Conservation (phyloP, 208 protist genomes). For the Acanthamoeba royreba region DNA sequence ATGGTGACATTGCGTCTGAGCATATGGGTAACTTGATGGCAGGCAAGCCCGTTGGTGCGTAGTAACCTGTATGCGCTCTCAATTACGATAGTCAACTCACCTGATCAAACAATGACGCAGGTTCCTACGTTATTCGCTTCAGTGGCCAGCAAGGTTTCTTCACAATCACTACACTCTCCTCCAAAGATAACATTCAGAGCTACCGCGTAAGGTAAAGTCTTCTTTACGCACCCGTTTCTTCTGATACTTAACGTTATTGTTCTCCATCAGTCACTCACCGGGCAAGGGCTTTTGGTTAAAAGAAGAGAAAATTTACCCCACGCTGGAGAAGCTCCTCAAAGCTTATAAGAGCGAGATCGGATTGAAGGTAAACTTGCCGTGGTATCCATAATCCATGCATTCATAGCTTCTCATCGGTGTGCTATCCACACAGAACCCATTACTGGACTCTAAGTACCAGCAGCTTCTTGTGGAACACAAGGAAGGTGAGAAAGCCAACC, state of each 20-base stretch:
- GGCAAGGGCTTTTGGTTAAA: neutral
- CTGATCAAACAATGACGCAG: neutral
- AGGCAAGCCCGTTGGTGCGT: neutral
- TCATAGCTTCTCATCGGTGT: neutral
- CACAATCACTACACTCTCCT: neutral
- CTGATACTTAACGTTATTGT: neutral
- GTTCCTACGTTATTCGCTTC: neutral
- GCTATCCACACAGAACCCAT: neutral
- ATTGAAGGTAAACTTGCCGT: neutral
- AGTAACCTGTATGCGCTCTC: too few relatives aligned
- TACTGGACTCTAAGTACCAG: neutral
- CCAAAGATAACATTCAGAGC: constrained; percentile 27
- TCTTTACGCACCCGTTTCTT: neutral
- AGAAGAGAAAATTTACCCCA: neutral
- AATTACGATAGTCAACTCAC: too few relatives aligned
- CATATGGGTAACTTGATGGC: neutral
- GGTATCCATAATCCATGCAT: neutral
- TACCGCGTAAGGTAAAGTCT: neutral
- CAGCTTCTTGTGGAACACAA: neutral
- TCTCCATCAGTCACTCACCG: neutral
- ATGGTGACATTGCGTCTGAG: neutral
- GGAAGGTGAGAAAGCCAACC: neutral
- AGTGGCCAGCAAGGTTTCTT: constrained; percentile 14
- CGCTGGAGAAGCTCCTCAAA: neutral
- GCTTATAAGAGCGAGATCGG: neutral